Base-by-base conservation (phyloP, 2,329 filamentous ascomycete species). In the Stachybotrys elegans region DNA sequence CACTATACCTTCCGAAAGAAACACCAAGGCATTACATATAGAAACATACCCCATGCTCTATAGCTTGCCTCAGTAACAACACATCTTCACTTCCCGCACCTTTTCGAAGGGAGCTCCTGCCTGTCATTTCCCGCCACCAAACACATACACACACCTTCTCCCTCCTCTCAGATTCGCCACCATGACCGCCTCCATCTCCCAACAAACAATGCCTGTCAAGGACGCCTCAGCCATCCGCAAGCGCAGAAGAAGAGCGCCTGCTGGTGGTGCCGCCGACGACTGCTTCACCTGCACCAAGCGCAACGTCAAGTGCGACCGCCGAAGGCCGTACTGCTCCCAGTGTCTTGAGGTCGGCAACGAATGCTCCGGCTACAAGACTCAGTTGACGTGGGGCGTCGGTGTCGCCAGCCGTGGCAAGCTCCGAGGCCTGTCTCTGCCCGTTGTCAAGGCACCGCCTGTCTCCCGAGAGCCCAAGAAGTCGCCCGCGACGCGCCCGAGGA, bases 351-450 rank as follows among this genome's bases (percentile, higher is more conserved):
- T 89, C 51, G 91, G 90, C 52, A 90, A 89, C 63, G 90, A 95
- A 61, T 97, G 92, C 70, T 90, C 88, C 22, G 92, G 92, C 47
- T 97, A 97, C 75, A 94, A 94, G 71, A 97, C 92, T 14, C 91
- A 92, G 56, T 76, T 97, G 67, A 97, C 92, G 38, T 97, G 92
- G 92, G 90, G 90, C 34, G 88, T 96, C 39, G 92, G 92, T 42
- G 92, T 97, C 47, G 92, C 92, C 45, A 96, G 91, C 68, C 84
- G 92, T 58, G 92, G 92, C 61, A 97, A 97, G 73, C 81, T 97
- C 51, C 82, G 92, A 49, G 92, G 92, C 31, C 75, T 96, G 54
- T 91, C 91, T 45, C 72, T 95, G 46, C 81, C 81, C 46, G 76
- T 84, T 49, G 81, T 79, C 44, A 82, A 81, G 60, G 68, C 77